phyloP scores from a whole-genome alignment of 139 green algal species.

The Tetratostichococcus sp. region DNA sequence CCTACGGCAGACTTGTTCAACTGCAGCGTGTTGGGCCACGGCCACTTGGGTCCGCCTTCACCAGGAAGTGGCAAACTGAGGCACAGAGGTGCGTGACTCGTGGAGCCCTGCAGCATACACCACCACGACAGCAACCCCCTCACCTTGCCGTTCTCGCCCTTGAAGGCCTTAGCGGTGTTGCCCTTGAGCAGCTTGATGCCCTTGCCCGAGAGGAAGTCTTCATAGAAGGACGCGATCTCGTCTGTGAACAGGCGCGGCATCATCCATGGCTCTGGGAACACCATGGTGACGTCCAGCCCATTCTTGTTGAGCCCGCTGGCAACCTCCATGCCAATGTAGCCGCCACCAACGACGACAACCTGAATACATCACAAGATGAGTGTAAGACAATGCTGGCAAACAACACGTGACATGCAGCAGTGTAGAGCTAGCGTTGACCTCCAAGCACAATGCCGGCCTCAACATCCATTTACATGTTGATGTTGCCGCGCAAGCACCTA shows the following conservation, averaged over 20 bases:
- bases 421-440: too few relatives aligned
- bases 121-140: background rate
- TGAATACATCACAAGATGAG: constrained; percentile 14
- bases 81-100: too few relatives aligned
- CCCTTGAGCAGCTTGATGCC: constrained; percentile 67
- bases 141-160: constrained; percentile 24
- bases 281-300: constrained; percentile 76
- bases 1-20: too few relatives aligned
- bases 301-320: constrained; percentile 61
- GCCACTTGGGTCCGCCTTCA: too few relatives aligned
- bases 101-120: too few relatives aligned
- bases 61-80: too few relatives aligned
- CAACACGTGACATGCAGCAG: too few relatives aligned
- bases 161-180: constrained; percentile 36
- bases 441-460: too few relatives aligned
- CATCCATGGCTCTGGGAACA: constrained; percentile 73
- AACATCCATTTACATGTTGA: too few relatives aligned
- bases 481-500: too few relatives aligned
- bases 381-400: too few relatives aligned
- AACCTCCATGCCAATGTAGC: constrained; percentile 90
- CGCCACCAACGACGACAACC: constrained; percentile 74
- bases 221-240: constrained; percentile 76
- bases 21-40: too few relatives aligned
- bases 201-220: constrained; percentile 67
- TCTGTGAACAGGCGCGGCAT: constrained; percentile 76